Evolutionary conservation across 1,139 yeast genomes (phyloP), one percentile per base, ranked within the genome.

Genomic region (Wickerhamomyces sp.): DNA sequence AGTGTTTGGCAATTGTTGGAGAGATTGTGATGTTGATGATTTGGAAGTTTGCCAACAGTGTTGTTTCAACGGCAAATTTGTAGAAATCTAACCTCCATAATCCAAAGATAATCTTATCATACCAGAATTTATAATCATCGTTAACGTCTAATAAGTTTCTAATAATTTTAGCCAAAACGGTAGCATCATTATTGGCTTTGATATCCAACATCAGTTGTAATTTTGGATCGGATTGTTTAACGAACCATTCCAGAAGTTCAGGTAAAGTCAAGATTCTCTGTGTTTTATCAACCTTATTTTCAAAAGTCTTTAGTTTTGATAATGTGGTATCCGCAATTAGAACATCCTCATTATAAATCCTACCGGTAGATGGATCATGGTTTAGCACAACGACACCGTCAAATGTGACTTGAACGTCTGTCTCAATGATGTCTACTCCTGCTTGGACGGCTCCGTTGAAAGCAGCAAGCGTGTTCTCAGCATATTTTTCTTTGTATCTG

Each of bases 391-490:
- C 68, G 5, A 73, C 72, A 11, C 80, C 76, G 58, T 91, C 98
- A 6, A 61, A 59, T 3, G 93, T 68, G 37, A 87, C 65, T 66
- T 89, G 95, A 31, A 89, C 66, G 57, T 91, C 96, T 4, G 29
- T 81, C 57, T 89, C 97, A 26, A 91, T 70, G 10, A 77, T 71
- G 16, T 74, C 71, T 19, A 85, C 88, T 0, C 91, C 91, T 15
- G 75, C 69, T 14, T 70, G 75, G 32, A 70, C 71, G 16, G 95
- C 93, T 36, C 78, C 78, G 15, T 74, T 64, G 58, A 86, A 85
- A 3, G 95, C 88, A 3, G 65, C 51, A 14, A 87, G 46, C 5
- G 96, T 83, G 58, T 89, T 89, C 54, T 89, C 97, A 4, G 94
- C 85, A 47, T 62, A 81, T 37, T 68, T 62, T 23, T 73, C 75